Conservation (phyloP, 139 green algal species). For the Chlamydomonas applanata region DNA sequence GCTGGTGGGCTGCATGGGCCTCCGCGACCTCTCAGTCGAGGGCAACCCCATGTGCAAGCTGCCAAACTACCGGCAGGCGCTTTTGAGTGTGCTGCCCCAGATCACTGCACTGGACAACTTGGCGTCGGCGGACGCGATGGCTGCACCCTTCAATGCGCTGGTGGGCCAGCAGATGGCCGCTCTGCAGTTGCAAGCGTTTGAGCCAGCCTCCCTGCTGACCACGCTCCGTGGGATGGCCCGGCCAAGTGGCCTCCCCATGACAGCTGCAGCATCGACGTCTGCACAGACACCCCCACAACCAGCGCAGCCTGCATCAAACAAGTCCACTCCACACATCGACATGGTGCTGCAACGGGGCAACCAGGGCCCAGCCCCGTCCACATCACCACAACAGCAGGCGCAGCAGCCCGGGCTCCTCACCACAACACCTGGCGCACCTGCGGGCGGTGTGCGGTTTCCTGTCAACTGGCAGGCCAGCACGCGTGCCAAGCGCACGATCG, state of each 20-base stretch:
- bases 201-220: slow-evolving; percentile 12
- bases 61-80: slow-evolving; percentile 35
- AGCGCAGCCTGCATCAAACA: neutral
- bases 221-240: neutral
- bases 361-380: neutral
- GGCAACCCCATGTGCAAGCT: slow-evolving; percentile 58
- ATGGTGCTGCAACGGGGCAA: slow-evolving; percentile 11
- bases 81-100: slow-evolving; percentile 53
- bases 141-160: slow-evolving; percentile 18
- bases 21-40: slow-evolving; percentile 52
- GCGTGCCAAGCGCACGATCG: too few relatives aligned
- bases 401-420: neutral
- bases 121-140: slow-evolving; percentile 17
- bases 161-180: slow-evolving; percentile 33
- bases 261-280: too few relatives aligned
- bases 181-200: slow-evolving; percentile 41
- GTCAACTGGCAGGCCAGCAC: too few relatives aligned
- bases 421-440: neutral
- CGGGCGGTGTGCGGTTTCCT: too few relatives aligned
- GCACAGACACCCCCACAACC: neutral
- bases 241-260: neutral
- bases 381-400: slow-evolving; percentile 7
- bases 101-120: slow-evolving; percentile 52
- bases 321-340: neutral
- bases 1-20: slow-evolving; percentile 48